Conservation (phyloP, 352 stramenopile species). For the Phytopythium aichiense region DNA sequence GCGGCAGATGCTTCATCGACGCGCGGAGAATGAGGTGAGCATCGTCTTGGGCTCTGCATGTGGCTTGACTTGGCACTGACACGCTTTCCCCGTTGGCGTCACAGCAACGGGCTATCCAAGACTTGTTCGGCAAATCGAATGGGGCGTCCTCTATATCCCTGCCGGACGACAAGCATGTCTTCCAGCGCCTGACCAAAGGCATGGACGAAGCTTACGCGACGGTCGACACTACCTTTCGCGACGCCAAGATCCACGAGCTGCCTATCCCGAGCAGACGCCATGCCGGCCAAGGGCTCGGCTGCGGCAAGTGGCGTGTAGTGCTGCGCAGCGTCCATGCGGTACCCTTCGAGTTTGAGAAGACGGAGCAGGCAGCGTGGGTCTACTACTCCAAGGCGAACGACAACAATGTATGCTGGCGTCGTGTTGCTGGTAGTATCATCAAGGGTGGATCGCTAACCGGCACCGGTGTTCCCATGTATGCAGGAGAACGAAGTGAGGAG, state of each 20-base stretch:
- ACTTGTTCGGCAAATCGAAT: neutral
- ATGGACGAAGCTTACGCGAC: conserved; percentile 1
- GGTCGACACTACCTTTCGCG: neutral
- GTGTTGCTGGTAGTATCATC: neutral
- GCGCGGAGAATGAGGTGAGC: neutral
- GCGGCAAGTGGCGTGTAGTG: neutral
- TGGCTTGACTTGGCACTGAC: too few relatives aligned
- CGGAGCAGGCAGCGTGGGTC: neutral
- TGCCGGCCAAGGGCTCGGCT: neutral
- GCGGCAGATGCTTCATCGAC: neutral
- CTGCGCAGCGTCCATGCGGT: neutral
- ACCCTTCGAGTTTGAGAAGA: conserved; percentile 1
- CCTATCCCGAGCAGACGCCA: neutral
- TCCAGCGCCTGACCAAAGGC: neutral
- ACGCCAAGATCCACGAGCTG: conserved; percentile 1
- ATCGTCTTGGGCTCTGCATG: neutral
- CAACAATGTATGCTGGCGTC: neutral
- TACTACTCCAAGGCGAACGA: neutral
- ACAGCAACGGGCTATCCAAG: neutral
- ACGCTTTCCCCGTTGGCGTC: too few relatives aligned
- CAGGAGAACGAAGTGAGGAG: neutral
- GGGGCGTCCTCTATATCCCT: neutral
- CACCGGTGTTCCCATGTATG: neutral
- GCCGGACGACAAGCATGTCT: neutral
- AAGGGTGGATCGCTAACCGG: too few relatives aligned